phyloP scores from a whole-genome alignment of 2,329 filamentous ascomycete genomes.

The Aspergillus brunneoviolaceus region DNA sequence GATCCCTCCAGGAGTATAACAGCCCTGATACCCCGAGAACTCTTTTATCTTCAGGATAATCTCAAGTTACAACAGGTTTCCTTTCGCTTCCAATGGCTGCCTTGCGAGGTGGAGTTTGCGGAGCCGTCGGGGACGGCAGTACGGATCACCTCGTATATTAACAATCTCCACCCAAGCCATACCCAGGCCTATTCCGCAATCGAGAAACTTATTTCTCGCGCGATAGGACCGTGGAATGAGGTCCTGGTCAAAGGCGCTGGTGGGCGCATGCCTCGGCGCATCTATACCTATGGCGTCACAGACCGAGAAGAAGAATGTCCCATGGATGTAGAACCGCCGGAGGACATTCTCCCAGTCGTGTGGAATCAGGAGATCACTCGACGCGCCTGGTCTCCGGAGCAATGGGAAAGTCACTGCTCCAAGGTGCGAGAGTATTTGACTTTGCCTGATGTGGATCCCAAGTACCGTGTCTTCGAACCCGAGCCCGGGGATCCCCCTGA shows the following conservation, averaged over 20 bases:
- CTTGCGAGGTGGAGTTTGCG: neutral
- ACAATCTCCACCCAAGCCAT: neutral
- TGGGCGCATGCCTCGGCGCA: constrained; percentile 1
- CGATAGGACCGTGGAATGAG: neutral
- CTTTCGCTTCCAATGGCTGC: neutral
- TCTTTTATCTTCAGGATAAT: too few species aligned
- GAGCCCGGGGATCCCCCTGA: neutral
- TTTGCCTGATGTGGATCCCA: neutral
- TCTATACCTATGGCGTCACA: neutral
- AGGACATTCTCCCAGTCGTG: neutral
- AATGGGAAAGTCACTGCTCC: neutral
- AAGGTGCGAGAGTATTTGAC: neutral
- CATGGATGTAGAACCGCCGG: neutral
- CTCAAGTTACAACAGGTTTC: neutral
- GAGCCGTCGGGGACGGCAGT: constrained; percentile 3
- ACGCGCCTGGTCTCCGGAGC: neutral
- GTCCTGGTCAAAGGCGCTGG: neutral
- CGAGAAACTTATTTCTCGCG: neutral
- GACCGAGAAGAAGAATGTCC: neutral
- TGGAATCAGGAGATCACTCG: neutral
- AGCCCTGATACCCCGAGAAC: too few species aligned
- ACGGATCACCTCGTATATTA: neutral
- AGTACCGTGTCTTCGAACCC: neutral
- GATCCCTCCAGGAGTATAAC: too few species aligned
- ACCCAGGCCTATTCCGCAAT: neutral